These are phyloP conservation scores for Epichloe typhina DNA, from an alignment of 2,329 filamentous ascomycete species.

Conservation along the genomic window DNA sequence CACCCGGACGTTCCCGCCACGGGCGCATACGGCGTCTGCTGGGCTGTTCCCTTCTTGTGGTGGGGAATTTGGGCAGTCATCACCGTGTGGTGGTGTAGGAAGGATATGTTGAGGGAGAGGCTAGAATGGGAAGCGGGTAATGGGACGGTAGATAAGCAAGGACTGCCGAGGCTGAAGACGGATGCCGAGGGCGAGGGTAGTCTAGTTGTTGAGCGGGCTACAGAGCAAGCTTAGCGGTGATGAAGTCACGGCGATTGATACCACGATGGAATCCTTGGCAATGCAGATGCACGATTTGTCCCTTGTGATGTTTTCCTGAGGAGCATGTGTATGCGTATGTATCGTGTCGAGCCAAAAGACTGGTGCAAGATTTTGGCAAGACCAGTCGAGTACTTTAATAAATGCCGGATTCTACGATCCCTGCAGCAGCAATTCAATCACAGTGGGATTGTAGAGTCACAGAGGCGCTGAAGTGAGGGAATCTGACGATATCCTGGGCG, in stretches of 20 bases:
- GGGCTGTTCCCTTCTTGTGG: slow-evolving; percentile 28
- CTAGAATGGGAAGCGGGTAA: slow-evolving; percentile 21
- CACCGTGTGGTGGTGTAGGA: slow-evolving; percentile 23
- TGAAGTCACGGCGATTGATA: neutral
- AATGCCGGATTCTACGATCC: too few relatives aligned
- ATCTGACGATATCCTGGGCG: too few relatives aligned
- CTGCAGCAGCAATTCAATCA: too few relatives aligned
- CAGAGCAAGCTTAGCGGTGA: neutral
- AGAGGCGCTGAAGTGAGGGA: too few relatives aligned
- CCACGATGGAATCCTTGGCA: neutral
- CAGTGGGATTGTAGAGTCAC: too few relatives aligned
- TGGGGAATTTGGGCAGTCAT: slow-evolving; percentile 21
- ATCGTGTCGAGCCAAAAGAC: too few relatives aligned
- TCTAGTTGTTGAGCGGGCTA: neutral
- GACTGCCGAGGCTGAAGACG: neutral
- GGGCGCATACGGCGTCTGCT: slow-evolving; percentile 24
- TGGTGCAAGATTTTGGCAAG: too few relatives aligned
- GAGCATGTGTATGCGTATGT: too few relatives aligned
- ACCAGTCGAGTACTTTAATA: too few relatives aligned
- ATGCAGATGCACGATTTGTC: too few relatives aligned
- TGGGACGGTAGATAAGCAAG: slow-evolving; percentile 1
- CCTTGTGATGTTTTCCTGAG: too few relatives aligned
- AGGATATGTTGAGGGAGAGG: slow-evolving; percentile 23
- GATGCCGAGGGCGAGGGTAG: neutral
- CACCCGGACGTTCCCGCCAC: slow-evolving; percentile 21